Evolutionary conservation across 139 green algal species (phyloP).

Genomic region (Helicosporidium sp.): DNA sequence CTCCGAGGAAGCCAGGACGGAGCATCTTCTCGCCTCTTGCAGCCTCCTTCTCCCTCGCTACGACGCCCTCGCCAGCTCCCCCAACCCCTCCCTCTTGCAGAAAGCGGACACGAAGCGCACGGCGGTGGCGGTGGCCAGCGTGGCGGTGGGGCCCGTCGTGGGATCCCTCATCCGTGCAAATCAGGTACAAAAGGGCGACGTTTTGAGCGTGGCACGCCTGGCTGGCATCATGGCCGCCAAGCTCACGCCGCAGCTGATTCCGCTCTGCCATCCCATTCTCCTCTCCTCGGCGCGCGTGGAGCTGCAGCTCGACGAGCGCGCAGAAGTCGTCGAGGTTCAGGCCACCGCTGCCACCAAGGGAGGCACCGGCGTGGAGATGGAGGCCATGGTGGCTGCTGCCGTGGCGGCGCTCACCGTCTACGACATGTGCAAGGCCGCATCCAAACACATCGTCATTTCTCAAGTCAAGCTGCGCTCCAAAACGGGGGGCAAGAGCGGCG

Average conservation of each 20-base stretch:
- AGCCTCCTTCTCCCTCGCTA: too few relatives aligned
- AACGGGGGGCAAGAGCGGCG: constrained; percentile 56
- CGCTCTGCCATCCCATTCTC: constrained; percentile 66
- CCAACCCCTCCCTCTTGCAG: too few relatives aligned
- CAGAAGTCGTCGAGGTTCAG: constrained; percentile 30
- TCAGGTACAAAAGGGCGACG: constrained; percentile 65
- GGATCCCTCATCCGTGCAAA: constrained; percentile 49
- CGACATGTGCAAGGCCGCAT: constrained; percentile 89
- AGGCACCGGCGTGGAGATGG: constrained; percentile 90
- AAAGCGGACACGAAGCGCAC: constrained; percentile 30
- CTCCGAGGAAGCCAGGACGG: too few relatives aligned
- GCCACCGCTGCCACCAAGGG: constrained; percentile 31
- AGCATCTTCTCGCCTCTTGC: too few relatives aligned
- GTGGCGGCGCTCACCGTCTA: constrained; percentile 83
- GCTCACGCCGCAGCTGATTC: constrained; percentile 58
- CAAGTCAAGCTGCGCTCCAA: constrained; percentile 62
- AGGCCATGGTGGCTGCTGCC: constrained; percentile 68
- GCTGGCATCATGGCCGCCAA: constrained; percentile 85
- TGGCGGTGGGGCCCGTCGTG: constrained; percentile 40
- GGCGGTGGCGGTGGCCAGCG: constrained; percentile 39
- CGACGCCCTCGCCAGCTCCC: too few relatives aligned
- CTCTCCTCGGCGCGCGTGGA: constrained; percentile 46
- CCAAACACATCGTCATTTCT: constrained; percentile 49
- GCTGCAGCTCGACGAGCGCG: constrained; percentile 26
- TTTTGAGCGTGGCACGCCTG: constrained; percentile 62